Percentiles rank a stretch among this genome's conserved stretches.
Conservation (phyloP, 2,329 filamentous ascomycete genomes). For the Epichloe hybrida region DNA sequence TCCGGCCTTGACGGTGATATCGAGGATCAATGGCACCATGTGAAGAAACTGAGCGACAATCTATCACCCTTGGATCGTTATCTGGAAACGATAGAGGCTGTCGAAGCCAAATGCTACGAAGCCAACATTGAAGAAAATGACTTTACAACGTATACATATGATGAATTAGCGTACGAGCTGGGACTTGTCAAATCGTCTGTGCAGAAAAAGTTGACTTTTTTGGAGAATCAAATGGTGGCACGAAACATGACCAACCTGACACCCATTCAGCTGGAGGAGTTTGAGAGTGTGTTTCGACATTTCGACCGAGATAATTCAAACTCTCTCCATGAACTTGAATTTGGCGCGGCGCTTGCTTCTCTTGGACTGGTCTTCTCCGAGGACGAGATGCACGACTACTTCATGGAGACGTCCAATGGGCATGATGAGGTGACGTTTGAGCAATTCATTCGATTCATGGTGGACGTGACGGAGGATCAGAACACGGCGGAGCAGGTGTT, state of each 20-base stretch:
- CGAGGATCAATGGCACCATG: conserved; percentile 84
- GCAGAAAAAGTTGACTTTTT: conserved; percentile 82
- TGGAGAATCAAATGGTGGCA: conserved; percentile 97
- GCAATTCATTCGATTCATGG: conserved; percentile 99
- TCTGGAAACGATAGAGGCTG: conserved; percentile 69
- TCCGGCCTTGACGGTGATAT: conserved; percentile 95
- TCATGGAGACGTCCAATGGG: conserved; percentile 70
- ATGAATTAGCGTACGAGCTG: conserved; percentile 89
- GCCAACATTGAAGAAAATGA: conserved; percentile 99
- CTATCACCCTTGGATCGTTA: conserved; percentile 84
- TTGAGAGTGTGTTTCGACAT: conserved; percentile 95
- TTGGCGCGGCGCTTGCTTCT: conserved; percentile 89
- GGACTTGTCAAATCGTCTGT: conserved; percentile 83
- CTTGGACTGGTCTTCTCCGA: conserved; percentile 93
- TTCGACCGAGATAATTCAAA: conserved; percentile 93
- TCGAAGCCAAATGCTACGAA: conserved; percentile 83
- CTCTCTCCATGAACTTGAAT: conserved; percentile 82
- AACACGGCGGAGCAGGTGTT: conserved; percentile 98
- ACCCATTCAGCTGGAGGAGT: conserved; percentile 95
- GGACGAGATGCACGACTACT: conserved; percentile 95
- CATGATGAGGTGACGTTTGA: conserved; percentile 82
- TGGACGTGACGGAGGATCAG: conserved; percentile 95
- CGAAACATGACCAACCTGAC: conserved; percentile 98
- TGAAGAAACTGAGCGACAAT: conserved; percentile 71
- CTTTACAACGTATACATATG: conserved; percentile 98